These are phyloP conservation scores for Neonectria ditissima DNA, from an alignment of 2,329 filamentous ascomycete species.

Conservation along the genomic window DNA sequence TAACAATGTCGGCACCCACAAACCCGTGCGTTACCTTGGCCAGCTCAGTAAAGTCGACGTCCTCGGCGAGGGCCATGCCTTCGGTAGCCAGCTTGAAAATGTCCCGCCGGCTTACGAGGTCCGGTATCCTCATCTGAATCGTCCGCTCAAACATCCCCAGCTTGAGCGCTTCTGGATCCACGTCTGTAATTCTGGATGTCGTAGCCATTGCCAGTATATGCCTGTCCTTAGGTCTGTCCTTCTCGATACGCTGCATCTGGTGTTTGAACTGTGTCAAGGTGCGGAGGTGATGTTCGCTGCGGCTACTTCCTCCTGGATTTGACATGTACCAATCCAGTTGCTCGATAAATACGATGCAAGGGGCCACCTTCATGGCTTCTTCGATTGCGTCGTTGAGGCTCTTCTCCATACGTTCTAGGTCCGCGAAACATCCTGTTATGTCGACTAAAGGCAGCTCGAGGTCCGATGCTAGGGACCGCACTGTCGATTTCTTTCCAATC, in stretches of 20 bases:
- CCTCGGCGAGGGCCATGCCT: constrained; percentile 71
- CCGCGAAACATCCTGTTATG: constrained; percentile 50
- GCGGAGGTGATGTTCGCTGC: constrained; percentile 89
- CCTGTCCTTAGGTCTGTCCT: constrained; percentile 76
- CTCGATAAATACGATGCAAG: constrained; percentile 91
- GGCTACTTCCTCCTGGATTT: constrained; percentile 79
- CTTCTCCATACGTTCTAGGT: constrained; percentile 55
- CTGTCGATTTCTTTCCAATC: constrained; percentile 83
- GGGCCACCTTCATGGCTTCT: constrained; percentile 85
- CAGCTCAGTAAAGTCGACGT: constrained; percentile 79
- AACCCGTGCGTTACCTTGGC: constrained; percentile 92
- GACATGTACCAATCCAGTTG: constrained; percentile 88
- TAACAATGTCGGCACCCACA: constrained; percentile 88
- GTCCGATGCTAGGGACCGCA: constrained; percentile 78
- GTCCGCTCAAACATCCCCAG: constrained; percentile 84
- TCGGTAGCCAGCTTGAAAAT: constrained; percentile 82
- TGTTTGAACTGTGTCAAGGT: constrained; percentile 86
- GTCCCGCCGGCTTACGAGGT: constrained; percentile 78
- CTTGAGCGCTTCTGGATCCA: constrained; percentile 82
- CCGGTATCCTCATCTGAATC: constrained; percentile 89
- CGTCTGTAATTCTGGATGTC: constrained; percentile 86
- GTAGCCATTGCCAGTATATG: constrained; percentile 92
- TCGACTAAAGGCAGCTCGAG: constrained; percentile 80
- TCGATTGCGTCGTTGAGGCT: constrained; percentile 64
- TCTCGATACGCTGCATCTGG: constrained; percentile 85